phyloP scores from a whole-genome alignment of 2,329 filamentous ascomycete genomes.

The Penicillium sp. region DNA sequence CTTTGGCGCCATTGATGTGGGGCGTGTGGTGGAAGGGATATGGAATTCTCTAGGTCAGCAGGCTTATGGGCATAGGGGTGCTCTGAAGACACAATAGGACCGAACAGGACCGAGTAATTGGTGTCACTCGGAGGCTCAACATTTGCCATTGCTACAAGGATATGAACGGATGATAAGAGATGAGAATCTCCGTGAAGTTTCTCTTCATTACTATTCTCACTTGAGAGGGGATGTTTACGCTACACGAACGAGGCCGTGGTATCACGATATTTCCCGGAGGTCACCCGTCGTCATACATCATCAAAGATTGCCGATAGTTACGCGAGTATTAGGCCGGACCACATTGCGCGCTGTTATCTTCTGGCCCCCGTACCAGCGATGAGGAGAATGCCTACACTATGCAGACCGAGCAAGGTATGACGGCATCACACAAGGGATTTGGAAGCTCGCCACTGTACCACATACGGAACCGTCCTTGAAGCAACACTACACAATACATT shows the following conservation, averaged over 20 bases:
- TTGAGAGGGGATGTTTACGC: too few species aligned
- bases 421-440: not conserved
- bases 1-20: conserved; percentile 57
- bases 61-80: too few species aligned
- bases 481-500: not conserved
- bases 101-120: not conserved
- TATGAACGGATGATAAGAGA: too few species aligned
- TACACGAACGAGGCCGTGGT: too few species aligned
- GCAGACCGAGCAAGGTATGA: not conserved
- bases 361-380: not conserved
- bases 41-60: conserved; percentile 39
- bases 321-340: too few species aligned
- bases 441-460: not conserved
- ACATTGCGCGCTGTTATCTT: too few species aligned
- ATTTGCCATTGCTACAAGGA: not conserved
- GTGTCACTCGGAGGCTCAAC: too few species aligned
- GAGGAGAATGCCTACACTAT: not conserved
- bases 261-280: too few species aligned
- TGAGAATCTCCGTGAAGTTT: too few species aligned
- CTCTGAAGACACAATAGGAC: not conserved
- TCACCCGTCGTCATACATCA: too few species aligned
- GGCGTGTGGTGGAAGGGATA: conserved; percentile 60
- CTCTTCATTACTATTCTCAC: too few species aligned
- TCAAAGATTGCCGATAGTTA: too few species aligned
- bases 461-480: not conserved